Evolutionary conservation across 768 basidiomycete species (phyloP), one percentile per base, ranked within the genome.

Genomic region (Boletales sp.): DNA sequence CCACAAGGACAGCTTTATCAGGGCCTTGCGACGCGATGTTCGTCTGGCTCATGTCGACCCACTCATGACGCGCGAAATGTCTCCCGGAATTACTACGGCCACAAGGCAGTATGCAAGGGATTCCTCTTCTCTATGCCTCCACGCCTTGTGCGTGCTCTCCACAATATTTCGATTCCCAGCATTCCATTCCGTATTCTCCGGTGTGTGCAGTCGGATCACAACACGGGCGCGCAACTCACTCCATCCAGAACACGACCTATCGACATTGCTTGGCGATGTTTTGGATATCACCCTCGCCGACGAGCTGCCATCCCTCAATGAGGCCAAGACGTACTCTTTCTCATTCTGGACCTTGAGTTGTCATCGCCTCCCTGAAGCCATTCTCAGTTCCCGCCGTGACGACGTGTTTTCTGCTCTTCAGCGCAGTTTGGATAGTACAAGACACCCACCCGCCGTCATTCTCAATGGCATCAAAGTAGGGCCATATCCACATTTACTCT

Each of bases 1-100:
- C 13, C 58, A 75, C 50, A 70, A 72, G 5, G 49, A 56, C 6
- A 25, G 57, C 30, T 58, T 86, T 5, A 53, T 65, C 18, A 62
- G 64, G 25, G 79, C 74, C 46, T 56, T 86, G 34, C 69, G 64
- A 41, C 74, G 84, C 17, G 84, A 87, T 49, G 65, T 86, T 41
- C 65, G 67, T 40, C 73, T 76, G 17, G 69, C 72, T 34, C 62
- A 76, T 44, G 33, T 67, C 18, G 68, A 70, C 41, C 69, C 73
- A 37, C 25, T 28, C 25, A 28, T 5, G 25, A 28, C 25, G 25
- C 25, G 25, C 5, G 25, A 28, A 28, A 6, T 28, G 25, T 28
- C 25, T 28, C 7, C 51, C 38, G 43, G 47, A 58, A 36, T 57
- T 57, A 34, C 51, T n/a, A 69, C 68, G 33, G 72, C 74, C 19